Conservation (phyloP, 2,329 filamentous ascomycete species). For the Sarocladiaceae sp. region DNA sequence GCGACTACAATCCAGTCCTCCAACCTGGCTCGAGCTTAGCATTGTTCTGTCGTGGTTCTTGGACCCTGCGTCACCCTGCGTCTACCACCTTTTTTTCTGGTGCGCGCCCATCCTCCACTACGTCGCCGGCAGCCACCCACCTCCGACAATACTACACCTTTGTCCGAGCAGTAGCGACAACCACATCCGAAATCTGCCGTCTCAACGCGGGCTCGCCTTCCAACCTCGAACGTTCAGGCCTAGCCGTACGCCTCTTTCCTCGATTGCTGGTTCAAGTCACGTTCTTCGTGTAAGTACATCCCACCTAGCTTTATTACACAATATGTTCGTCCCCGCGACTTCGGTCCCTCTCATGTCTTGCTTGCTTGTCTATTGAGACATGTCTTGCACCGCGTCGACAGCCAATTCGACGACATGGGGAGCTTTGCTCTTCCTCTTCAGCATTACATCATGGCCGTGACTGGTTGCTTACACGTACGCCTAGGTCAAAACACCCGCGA, state of each 20-base stretch:
- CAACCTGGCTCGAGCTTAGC: constrained; percentile 7
- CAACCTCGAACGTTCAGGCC: neutral
- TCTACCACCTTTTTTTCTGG: constrained; percentile 5
- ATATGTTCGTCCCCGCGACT: neutral
- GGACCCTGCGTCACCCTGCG: constrained; percentile 9
- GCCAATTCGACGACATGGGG: neutral
- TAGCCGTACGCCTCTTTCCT: neutral
- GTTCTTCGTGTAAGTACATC: constrained; percentile 1
- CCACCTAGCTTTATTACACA: neutral
- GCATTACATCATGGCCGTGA: neutral
- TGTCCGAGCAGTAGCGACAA: neutral
- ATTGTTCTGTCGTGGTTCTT: constrained; percentile 9
- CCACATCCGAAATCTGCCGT: neutral
- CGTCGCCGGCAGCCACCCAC: neutral
- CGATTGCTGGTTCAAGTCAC: neutral
- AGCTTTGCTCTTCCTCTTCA: neutral
- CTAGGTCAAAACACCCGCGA: constrained; percentile 4
- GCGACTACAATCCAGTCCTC: neutral
- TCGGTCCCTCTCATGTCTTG: neutral
- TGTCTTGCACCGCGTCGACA: neutral
- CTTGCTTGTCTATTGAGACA: constrained; percentile 5
- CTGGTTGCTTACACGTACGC: constrained; percentile 2
- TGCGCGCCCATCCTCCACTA: neutral
- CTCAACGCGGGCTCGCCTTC: neutral
- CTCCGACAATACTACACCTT: neutral